These are phyloP conservation scores for Erythrobasidium hasegawianum DNA, from an alignment of 1,284 basidiomycete genomes.

Conservation along the genomic window DNA sequence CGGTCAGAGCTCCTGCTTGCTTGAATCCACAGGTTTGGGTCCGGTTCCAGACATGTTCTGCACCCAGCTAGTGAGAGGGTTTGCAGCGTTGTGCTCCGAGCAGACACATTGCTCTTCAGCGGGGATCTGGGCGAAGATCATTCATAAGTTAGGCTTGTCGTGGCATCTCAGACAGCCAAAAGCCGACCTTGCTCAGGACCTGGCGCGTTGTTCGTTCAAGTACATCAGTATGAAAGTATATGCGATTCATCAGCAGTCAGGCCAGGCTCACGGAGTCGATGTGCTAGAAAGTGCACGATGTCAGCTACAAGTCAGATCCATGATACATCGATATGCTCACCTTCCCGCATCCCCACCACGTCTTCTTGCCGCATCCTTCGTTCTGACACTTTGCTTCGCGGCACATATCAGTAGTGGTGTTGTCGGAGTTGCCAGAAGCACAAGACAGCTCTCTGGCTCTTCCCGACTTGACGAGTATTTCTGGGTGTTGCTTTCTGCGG, in stretches of 20 bases:
- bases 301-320: background rate
- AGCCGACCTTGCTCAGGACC: conserved; percentile 23
- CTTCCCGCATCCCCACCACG: conserved; percentile 33
- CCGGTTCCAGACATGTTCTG: conserved; percentile 9
- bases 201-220: no score
- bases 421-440: background rate
- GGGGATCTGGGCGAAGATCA: conserved; percentile 4
- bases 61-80: conserved; percentile 10
- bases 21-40: no score
- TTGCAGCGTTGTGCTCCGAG: conserved; percentile 22
- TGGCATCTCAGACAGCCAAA: background rate
- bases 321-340: background rate
- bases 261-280: conserved; percentile 22
- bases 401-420: conserved; percentile 6
- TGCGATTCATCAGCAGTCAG: no score
- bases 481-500: background rate
- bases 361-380: conserved; percentile 29
- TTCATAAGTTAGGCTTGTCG: background rate
- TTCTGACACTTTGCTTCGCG: conserved; percentile 20
- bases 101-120: conserved; percentile 20
- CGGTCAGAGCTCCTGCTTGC: no score
- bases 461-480: no score
- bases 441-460: no score
- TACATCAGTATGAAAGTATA: no score
- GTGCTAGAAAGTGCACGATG: conserved; percentile 4